phyloP scores from a whole-genome alignment of 2,329 filamentous ascomycete genomes.

The Colletotrichum musicola region DNA sequence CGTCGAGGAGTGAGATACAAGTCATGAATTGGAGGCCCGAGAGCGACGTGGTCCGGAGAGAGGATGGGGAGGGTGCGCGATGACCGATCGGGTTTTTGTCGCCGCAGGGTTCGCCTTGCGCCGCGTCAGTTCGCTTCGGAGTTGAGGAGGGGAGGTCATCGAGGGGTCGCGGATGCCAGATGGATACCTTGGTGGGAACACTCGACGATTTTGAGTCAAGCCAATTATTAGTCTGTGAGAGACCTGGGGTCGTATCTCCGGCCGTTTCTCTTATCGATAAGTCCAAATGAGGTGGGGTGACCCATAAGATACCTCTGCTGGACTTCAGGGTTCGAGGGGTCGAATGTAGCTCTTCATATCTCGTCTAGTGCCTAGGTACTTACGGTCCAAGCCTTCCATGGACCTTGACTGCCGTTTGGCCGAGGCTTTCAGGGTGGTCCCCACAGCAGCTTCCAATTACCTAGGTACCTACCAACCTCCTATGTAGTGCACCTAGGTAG shows the following conservation, averaged over 20 bases:
- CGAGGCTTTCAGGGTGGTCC: constrained; percentile 28
- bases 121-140: constrained; percentile 31
- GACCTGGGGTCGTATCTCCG: constrained; percentile 26
- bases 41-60: constrained; percentile 23
- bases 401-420: constrained; percentile 23
- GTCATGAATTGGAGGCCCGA: constrained; percentile 32
- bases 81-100: constrained; percentile 4
- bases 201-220: constrained; percentile 22
- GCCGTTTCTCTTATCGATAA: constrained; percentile 33
- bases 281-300: neutral
- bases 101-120: constrained; percentile 35
- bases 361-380: neutral
- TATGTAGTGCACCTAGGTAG: neutral
- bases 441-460: constrained; percentile 1
- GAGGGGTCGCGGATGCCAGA: constrained; percentile 22
- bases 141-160: constrained; percentile 32
- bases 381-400: no score
- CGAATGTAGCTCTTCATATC: no score
- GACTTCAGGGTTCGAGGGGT: neutral
- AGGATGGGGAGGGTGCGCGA: constrained; percentile 30
- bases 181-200: constrained; percentile 24
- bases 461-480: no score
- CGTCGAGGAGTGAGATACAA: constrained; percentile 1
- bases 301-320: neutral
- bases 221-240: constrained; percentile 16